Percentiles rank a stretch among this genome's conserved stretches.
Conservation (phyloP, 345 rosid genomes). For the Isatis tinctoria region DNA sequence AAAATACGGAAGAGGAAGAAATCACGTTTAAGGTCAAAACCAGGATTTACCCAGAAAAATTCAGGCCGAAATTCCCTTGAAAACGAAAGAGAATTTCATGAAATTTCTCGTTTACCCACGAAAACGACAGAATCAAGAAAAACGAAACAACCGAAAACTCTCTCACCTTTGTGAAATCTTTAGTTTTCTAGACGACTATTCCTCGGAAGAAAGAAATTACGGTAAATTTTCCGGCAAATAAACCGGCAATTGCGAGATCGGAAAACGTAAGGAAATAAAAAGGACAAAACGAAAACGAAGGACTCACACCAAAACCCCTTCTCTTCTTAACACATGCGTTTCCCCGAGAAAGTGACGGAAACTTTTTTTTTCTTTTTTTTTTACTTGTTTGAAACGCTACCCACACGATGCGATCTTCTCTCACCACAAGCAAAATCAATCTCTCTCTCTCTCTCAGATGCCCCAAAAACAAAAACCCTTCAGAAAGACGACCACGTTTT, state of each 20-base stretch:
- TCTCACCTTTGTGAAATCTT: constrained; percentile 15
- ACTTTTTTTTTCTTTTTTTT: neutral
- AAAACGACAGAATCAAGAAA: neutral
- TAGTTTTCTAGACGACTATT: neutral
- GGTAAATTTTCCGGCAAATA: constrained; percentile 26
- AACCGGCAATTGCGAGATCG: constrained; percentile 40
- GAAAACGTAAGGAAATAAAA: neutral
- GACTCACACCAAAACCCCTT: constrained; percentile 21
- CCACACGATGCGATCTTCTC: constrained; percentile 36
- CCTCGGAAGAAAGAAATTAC: neutral
- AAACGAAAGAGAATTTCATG: neutral
- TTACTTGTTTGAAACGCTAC: constrained; percentile 32
- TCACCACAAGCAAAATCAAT: constrained; percentile 19
- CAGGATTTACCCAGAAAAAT: neutral
- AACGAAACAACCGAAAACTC: neutral
- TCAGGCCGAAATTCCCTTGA: neutral
- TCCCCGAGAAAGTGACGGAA: constrained; percentile 35
- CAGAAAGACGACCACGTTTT: constrained; percentile 44
- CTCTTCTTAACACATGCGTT: constrained; percentile 41
- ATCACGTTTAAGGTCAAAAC: neutral
- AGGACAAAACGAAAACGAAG: constrained; percentile 13
- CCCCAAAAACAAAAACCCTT: constrained; percentile 45
- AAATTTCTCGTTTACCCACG: neutral
- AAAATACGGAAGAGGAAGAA: neutral
- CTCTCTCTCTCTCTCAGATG: constrained; percentile 19